A percentile compares a stretch with the other conserved stretches of the same genome.
phyloP scores from a whole-genome alignment of 495 filamentous ascomycete species.

The Penicillium silybi region DNA sequence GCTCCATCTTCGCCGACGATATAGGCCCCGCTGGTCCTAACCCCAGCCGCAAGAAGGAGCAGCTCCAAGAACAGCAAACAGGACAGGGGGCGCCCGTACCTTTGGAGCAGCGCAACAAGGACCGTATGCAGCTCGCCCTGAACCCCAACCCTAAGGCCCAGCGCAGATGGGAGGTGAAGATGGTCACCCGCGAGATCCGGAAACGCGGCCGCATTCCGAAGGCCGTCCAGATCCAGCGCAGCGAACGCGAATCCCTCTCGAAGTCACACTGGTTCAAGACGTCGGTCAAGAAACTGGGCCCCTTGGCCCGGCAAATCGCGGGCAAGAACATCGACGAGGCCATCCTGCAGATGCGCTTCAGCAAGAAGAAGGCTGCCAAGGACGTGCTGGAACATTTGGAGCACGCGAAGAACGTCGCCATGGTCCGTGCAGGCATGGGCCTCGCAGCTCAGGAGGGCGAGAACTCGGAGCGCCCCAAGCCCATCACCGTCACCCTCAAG shows the following conservation, averaged over 20 bases:
- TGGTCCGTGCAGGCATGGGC: slow-evolving; percentile 80
- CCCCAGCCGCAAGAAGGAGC: slow-evolving; percentile 19
- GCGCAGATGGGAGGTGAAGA: slow-evolving; percentile 74
- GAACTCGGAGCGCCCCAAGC: slow-evolving; percentile 32
- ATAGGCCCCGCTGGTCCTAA: slow-evolving; percentile 28
- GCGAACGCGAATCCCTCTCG: slow-evolving; percentile 64
- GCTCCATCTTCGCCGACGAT: slow-evolving; percentile 45
- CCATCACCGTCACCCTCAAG: slow-evolving; percentile 36
- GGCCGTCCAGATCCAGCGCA: slow-evolving; percentile 58
- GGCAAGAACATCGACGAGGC: slow-evolving; percentile 92
- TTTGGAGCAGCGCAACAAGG: slow-evolving; percentile 39
- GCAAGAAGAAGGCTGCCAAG: slow-evolving; percentile 84
- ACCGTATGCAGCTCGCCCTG: slow-evolving; percentile 50
- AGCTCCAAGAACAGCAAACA: slow-evolving; percentile 7
- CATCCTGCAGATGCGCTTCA: slow-evolving; percentile 91
- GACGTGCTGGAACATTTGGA: slow-evolving; percentile 75
- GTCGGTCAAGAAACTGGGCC: slow-evolving; percentile 80
- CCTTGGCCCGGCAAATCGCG: slow-evolving; percentile 77
- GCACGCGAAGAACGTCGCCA: slow-evolving; percentile 69
- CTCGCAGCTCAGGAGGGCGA: slow-evolving; percentile 33
- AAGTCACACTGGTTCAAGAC: slow-evolving; percentile 71
- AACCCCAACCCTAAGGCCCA: slow-evolving; percentile 67
- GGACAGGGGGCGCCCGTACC: slow-evolving; percentile 2
- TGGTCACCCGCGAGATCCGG: slow-evolving; percentile 67
- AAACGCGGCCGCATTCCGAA: slow-evolving; percentile 63